Base-by-base conservation (phyloP, 225 moss, liverwort and hornwort genomes). In the Pseudisothecium myosuroides region DNA sequence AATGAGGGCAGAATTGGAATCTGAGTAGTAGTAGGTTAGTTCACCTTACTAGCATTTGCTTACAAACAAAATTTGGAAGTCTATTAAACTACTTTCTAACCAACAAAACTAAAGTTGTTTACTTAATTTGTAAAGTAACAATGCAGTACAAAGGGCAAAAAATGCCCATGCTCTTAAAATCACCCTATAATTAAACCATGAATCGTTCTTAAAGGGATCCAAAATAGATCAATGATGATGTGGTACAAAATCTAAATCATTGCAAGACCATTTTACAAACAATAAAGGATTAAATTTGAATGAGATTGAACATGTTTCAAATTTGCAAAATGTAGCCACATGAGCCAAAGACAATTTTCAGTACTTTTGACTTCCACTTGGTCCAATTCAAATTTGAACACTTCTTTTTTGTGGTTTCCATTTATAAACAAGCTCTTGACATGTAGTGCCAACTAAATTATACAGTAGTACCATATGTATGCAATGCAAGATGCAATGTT, bases 91-190 rank as follows among this genome's bases (percentile, higher is more conserved):
- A 54, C 17, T 54, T 54, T 54, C 17, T 54, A 63, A 63, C 16
- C 34, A 66, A 66, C 18, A 66, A 34, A 9, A 66, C 5, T 66
- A 36, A 17, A 6, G 54, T 18, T 66, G 12, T 66, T 36, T 66
- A 65, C 65, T 65, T n/a, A n/a, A n/a, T n/a, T 34, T 34, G 17
- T 9, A 66, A 36, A 66, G 18, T 36, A 10, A 37, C 20, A 67
- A 6, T 21, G 22, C 1, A 0, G 2, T 69, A 23, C 2, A 20
- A n/a, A 1, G 39, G 18, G 41, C 1, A 1, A 71, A 74, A 74
- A 11, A 0, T 49, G 4, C 2, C 29, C 3, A 17, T 47, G 18
- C 6, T 47, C 7, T 9, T 31, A 4, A 74, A 74, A 47, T 47
- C 47, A 31, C 31, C 4, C 31, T 31, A 29, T 4, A 31, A 47